Evolutionary conservation across 2,329 filamentous ascomycete species (phyloP).

Genomic region (Zalaria obscura): DNA sequence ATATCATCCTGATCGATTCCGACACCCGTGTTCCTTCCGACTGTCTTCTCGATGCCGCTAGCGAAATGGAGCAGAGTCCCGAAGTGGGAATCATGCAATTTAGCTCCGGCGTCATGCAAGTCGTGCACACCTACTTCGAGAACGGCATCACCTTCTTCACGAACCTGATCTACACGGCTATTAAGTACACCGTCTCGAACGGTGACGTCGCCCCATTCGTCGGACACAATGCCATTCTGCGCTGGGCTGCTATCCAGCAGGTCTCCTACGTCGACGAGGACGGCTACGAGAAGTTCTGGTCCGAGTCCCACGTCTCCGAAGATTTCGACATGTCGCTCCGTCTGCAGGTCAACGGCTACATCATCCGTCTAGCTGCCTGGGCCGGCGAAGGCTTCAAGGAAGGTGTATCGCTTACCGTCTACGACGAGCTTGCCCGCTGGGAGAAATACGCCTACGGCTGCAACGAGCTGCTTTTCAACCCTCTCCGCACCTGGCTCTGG

Average conservation of each 20-base stretch:
- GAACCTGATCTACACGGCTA: constrained; percentile 61
- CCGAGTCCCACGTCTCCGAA: constrained; percentile 61
- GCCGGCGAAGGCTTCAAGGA: constrained; percentile 58
- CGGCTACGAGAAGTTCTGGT: constrained; percentile 56
- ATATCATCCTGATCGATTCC: constrained; percentile 54
- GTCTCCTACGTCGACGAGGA: constrained; percentile 43
- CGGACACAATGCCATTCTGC: constrained; percentile 62
- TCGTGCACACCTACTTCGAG: constrained; percentile 59
- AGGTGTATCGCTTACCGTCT: constrained; percentile 58
- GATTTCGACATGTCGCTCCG: constrained; percentile 57
- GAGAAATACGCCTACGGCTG: constrained; percentile 62
- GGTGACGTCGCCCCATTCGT: constrained; percentile 65
- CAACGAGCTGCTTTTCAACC: constrained; percentile 58
- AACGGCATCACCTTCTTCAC: constrained; percentile 69
- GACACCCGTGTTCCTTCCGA: constrained; percentile 56
- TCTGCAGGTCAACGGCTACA: constrained; percentile 53
- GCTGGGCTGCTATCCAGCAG: constrained; percentile 52
- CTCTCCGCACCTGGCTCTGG: constrained; percentile 46
- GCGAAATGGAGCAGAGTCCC: constrained; percentile 56
- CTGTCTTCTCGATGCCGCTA: constrained; percentile 54
- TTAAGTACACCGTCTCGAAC: constrained; percentile 54
- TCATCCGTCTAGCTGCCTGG: constrained; percentile 55
- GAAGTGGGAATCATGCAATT: constrained; percentile 61
- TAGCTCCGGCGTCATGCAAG: constrained; percentile 63
- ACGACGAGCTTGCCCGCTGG: constrained; percentile 59